Evolutionary conservation across 768 basidiomycete genomes (phyloP).

Genomic region (Lentinula lateritia): DNA sequence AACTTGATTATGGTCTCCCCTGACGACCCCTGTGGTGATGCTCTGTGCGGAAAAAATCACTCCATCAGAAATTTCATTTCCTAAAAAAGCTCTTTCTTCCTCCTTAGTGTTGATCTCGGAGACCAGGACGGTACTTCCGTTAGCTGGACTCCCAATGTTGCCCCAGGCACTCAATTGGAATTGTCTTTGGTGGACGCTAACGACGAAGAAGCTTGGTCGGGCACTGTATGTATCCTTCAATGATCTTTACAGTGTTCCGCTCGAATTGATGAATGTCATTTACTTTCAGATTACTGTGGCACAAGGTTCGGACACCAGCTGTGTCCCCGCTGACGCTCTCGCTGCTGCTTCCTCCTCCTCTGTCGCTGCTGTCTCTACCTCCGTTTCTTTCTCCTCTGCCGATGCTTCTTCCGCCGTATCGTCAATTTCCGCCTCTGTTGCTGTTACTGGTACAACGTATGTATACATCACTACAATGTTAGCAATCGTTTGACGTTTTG

Average conservation of each 20-base stretch:
- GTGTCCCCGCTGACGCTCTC: neutral
- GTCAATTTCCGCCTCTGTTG: constrained; percentile 3
- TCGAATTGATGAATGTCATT: neutral
- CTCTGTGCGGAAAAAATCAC: constrained; percentile 43
- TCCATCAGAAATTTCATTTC: neutral
- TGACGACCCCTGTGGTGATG: constrained; percentile 50
- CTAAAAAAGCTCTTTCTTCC: constrained; percentile 3
- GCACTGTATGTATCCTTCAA: constrained; percentile 35
- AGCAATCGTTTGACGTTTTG: neutral
- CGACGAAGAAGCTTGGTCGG: constrained; percentile 65
- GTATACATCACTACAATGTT: neutral
- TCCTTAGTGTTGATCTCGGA: constrained; percentile 51
- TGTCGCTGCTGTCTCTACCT: constrained; percentile 4
- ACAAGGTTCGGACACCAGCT: constrained; percentile 25
- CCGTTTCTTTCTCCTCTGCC: constrained; percentile 7
- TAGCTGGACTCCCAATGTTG: constrained; percentile 40
- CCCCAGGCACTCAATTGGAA: constrained; percentile 41
- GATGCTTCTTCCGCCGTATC: neutral
- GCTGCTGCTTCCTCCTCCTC: constrained; percentile 23
- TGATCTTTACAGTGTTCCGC: neutral
- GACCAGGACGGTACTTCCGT: constrained; percentile 40
- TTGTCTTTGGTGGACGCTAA: constrained; percentile 48
- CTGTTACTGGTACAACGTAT: constrained; percentile 11
- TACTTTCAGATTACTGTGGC: constrained; percentile 32
- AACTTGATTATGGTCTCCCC: constrained; percentile 51